These are phyloP conservation scores for Podaxis rugospora DNA, from an alignment of 768 basidiomycete genomes.

Conservation along the genomic window DNA sequence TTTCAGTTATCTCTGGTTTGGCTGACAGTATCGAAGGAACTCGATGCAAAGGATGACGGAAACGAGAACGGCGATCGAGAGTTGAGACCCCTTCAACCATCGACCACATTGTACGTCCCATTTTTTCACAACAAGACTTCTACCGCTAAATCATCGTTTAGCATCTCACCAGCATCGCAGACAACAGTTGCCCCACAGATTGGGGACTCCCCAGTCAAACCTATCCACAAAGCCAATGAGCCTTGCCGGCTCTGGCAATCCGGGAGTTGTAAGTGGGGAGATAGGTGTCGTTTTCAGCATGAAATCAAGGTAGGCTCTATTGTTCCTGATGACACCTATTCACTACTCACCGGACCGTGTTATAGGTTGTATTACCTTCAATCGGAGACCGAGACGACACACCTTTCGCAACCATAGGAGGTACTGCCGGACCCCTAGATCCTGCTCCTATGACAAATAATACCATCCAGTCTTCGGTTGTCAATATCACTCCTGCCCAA, in stretches of 20 bases:
- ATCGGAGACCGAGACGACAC: not conserved
- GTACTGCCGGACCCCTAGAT: not conserved
- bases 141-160: not conserved
- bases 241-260: conserved; percentile 1
- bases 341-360: not conserved
- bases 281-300: conserved; percentile 4
- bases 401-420: not conserved
- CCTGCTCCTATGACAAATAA: not conserved
- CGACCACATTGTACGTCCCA: not conserved
- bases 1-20: not conserved
- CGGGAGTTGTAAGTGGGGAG: conserved; percentile 7
- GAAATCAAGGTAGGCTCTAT: conserved; percentile 1
- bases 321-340: not conserved
- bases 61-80: not conserved
- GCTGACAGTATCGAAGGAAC: not conserved
- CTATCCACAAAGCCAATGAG: not conserved
- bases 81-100: not conserved
- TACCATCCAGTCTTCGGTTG: not conserved
- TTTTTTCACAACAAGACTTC: not conserved
- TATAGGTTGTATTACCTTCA: not conserved
- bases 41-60: not conserved
- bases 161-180: not conserved
- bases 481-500: not conserved
- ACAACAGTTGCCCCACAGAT: not conserved
- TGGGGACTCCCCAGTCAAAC: not conserved